Evolutionary conservation across 495 filamentous ascomycete genomes (phyloP), one percentile per base, ranked within the genome.

Genomic region (Jackrogersella minutella): DNA sequence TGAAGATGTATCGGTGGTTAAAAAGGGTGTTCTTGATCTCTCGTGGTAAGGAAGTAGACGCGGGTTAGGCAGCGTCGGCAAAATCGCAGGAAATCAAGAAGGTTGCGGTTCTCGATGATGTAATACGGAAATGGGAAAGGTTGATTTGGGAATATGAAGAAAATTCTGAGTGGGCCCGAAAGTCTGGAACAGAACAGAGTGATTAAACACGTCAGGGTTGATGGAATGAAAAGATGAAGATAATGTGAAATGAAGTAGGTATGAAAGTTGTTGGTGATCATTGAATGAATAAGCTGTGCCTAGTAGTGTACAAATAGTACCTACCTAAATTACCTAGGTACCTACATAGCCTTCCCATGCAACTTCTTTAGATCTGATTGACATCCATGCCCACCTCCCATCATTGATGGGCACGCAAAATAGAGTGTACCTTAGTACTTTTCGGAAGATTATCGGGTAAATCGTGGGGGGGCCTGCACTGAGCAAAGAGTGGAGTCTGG

Each of bases 181-280:
- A 14, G 30, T n/a, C 19, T 28, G n/a, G 21, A 36, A 34, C 28
- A 43, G 31, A 34, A 54, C 13, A 50, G 40, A 2, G 28, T 43
- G 10, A 10, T 13, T 8, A 24, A 58, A 66, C 7, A 14, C 2
- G 26, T 30, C 5, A 34, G 24, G n/a, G 24, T 46, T 36, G 51
- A 58, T 55, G 51, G 39, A 43, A 58, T 33, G 31, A 34, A 44
- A 40, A 39, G 26, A 2, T 49, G 13, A 52, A 31, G 17, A 13
- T 17, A 39, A 40, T 10, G 19, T 62, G 13, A 51, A 43, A 17
- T 55, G 50, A 49, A 55, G 49, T 14, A 47, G 28, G n/a, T n/a
- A 13, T 34, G 53, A 10, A 59, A n/a, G n/a, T n/a, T n/a, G n/a
- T n/a, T 36, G 39, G 41, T 50, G 40, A 56, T 63, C 36, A 56